A percentile compares a stretch with the other conserved stretches of the same genome.
Evolutionary conservation across 2,329 filamentous ascomycete species (phyloP).

Genomic region (Simplicillium aogashimaense): DNA sequence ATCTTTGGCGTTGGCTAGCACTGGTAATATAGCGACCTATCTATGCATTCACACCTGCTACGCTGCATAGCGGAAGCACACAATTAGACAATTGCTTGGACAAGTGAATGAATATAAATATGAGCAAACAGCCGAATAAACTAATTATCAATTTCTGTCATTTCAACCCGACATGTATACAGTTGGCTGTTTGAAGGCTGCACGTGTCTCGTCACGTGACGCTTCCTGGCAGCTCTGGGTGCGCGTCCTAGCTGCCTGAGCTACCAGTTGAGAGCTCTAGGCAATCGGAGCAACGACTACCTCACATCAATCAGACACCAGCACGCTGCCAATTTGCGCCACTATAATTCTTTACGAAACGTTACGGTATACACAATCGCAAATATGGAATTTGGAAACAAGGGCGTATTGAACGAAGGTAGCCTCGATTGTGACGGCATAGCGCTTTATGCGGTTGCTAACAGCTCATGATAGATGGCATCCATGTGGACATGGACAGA

Average conservation of each 20-base stretch:
- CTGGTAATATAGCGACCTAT: no score
- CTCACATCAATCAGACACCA: no score
- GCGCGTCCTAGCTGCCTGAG: constrained; percentile 10
- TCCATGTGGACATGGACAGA: constrained; percentile 97
- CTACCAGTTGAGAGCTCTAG: constrained; percentile 5
- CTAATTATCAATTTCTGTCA: neutral
- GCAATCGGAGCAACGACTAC: neutral
- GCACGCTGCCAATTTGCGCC: neutral
- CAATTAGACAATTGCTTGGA: neutral
- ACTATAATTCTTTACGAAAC: neutral
- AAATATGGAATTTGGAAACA: constrained; percentile 53
- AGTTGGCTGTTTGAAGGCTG: neutral
- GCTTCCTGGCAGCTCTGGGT: constrained; percentile 2
- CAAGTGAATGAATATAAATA: no score
- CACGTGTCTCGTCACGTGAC: constrained; percentile 6
- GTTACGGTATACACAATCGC: neutral
- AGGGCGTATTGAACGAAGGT: constrained; percentile 57
- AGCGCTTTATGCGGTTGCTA: constrained; percentile 11
- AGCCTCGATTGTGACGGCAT: constrained; percentile 16
- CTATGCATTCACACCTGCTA: no score
- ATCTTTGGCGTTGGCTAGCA: no score
- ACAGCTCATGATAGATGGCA: constrained; percentile 63
- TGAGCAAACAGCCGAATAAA: neutral
- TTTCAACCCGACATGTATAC: neutral
- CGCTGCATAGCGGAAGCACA: no score